Base-by-base conservation (phyloP, 2,329 filamentous ascomycete species). In the Trichoderma lentiforme region DNA sequence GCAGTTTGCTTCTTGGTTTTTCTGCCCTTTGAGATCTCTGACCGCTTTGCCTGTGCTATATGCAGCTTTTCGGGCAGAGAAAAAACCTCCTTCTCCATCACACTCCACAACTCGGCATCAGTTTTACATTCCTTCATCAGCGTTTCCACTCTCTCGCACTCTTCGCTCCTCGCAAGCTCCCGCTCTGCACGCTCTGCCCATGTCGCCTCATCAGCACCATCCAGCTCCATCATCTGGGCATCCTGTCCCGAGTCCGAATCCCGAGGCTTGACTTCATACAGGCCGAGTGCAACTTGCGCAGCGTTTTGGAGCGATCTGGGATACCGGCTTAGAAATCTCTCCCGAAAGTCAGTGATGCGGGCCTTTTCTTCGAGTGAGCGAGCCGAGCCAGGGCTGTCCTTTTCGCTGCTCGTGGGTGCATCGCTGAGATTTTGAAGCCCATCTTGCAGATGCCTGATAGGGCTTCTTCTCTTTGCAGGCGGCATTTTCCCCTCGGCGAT, bases 21-120 rank as follows among this genome's bases (percentile, higher is more conserved):
- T 56, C 75, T 75, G 3, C 73, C 30, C n/a, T 73, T 76, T 47
- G 24, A 8, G 47, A 32, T 39, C 36, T 39, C 58, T 30, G 57
- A 43, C 56, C 47, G 58, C 47, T 28, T 58, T 64, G 58, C 66
- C 30, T 82, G 79, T 68, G 82, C 78, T 14, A 92, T 83, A 12
- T 89, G 87, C 24, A 93, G 81, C 72, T 83, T 86, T 4, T 81
- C 78, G 0, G 91, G 86, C 73, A 90, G 80, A 1, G 85, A 83
- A 75, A 94, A 92, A 14, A 94, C 89, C 65, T 93, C 87, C 5
- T 82, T 79, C 73, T 93, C 88, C 78, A 95, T 83, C 3, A 91
- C 80, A 7, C 88, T 79, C 91, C 92, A 94, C 11, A 94, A 83
- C 65, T 89, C 87, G 24, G 85, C 81, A 75, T 95, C 92, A 0